phyloP scores from a whole-genome alignment of 2,329 filamentous ascomycete genomes.

The Chaetomiaceae sp. region DNA sequence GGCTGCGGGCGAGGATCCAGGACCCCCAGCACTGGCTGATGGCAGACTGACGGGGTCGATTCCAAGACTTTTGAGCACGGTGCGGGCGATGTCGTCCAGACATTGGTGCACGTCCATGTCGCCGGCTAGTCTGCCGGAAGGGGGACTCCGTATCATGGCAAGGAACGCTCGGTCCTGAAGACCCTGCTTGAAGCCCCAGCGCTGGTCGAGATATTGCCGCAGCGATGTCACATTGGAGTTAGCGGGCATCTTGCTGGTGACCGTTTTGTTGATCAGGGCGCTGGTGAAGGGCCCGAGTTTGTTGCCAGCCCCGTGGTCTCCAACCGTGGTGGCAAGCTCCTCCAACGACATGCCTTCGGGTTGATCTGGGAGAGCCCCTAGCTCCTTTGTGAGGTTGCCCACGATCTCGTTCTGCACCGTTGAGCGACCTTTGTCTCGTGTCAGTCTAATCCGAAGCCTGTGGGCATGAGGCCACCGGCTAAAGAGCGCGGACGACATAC shows the following conservation, averaged over 20 bases:
- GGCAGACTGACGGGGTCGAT: background rate
- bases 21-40: background rate
- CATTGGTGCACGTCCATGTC: background rate
- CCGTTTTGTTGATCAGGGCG: background rate
- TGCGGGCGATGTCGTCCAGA: background rate
- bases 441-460: no score
- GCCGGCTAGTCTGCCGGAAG: background rate
- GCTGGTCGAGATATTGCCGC: background rate
- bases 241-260: constrained; percentile 3
- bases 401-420: constrained; percentile 43
- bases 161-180: constrained; percentile 1
- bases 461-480: no score
- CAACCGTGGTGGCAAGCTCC: constrained; percentile 29
- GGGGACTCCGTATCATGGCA: background rate
- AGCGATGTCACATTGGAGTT: background rate
- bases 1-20: background rate
- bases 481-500: no score
- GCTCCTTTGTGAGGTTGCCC: constrained; percentile 39
- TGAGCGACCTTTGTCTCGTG: constrained; percentile 32
- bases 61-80: background rate
- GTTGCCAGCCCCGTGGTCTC: constrained; percentile 28
- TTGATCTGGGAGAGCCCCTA: constrained; percentile 37
- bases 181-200: constrained; percentile 1
- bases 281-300: background rate
- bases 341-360: constrained; percentile 36